Evolutionary conservation across 495 filamentous ascomycete species (phyloP), one percentile per base, ranked within the genome.

Genomic region (Talaromyces liani): DNA sequence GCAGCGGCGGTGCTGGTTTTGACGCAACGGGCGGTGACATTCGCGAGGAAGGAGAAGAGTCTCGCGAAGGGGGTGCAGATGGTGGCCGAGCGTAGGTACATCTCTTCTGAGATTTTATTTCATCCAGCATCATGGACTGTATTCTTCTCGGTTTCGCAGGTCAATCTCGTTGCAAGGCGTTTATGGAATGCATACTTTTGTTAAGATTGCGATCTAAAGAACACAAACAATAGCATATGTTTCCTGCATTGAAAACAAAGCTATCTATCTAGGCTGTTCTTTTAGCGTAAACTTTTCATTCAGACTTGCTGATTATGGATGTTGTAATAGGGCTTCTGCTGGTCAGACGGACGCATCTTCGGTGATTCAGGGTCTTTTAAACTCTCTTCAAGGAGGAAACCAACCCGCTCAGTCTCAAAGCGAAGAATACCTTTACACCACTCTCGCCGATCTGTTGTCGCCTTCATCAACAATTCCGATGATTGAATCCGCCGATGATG

Each of bases 71-170:
- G 60, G 95, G 95, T 70, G 92, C 91, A 63, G 93, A 97, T 76
- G 94, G 95, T 65, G 95, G 90, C 77, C 84, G 93, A 96, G 93
- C 93, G 94, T 98, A 98, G 94, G 94, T 98, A 77, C 79, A 80
- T 73, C 79, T 77, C 78, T 24, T 77, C 76, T 71, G 66, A 66
- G 62, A 54, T 10, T 25, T 10, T n/a, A 34, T 62, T 31, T 53
- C 25, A 10, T 14, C 8, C 58, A 45, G 41, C 41, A 47, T 47
- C 41, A 47, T 18, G 41, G 20, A 0, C 6, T 49, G 6, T 49
- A 49, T 6, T 29, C 33, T 47, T 29, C 24, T 53, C 10, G 22
- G 39, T 51, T 1, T 49, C 24, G 24, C 9, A 12, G 6, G 8
- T 61, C 41, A 25, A 65, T 65, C 65, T 69, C 58, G 36, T 51